Evolutionary conservation across 2,329 filamentous ascomycete genomes (phyloP).

Genomic region (Parascedosporium putredinis): DNA sequence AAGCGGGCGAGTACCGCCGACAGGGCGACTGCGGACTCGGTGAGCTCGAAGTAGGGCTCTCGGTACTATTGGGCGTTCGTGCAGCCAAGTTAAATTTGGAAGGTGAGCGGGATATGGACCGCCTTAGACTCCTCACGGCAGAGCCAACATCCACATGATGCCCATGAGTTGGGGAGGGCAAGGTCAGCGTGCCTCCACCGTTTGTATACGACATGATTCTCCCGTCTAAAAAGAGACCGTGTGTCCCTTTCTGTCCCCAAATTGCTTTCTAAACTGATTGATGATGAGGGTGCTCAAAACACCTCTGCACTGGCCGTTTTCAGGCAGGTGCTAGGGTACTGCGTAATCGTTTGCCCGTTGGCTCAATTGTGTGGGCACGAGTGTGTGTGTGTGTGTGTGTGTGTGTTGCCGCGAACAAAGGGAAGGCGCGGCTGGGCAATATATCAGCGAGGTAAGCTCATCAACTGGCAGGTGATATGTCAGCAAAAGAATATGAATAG

Average conservation of each 20-base stretch:
- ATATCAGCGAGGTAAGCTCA: too few species aligned
- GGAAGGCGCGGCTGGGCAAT: too few species aligned
- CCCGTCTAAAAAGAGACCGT: neutral
- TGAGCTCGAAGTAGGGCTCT: conserved; percentile 45
- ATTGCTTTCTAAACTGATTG: neutral
- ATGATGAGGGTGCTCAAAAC: neutral
- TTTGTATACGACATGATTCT: conserved; percentile 49
- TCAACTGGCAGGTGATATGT: too few species aligned
- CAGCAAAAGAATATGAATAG: too few species aligned
- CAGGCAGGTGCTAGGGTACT: neutral
- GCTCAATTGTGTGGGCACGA: too few species aligned
- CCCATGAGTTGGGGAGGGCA: conserved; percentile 75
- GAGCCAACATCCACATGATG: conserved; percentile 76
- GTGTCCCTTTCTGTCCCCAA: neutral
- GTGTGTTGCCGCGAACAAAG: too few species aligned
- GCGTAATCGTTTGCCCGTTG: too few species aligned
- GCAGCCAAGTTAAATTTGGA: conserved; percentile 55
- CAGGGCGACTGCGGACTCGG: conserved; percentile 42
- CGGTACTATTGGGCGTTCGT: conserved; percentile 3
- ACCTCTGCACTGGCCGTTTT: neutral
- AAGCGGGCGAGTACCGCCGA: conserved; percentile 25
- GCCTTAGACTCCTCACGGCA: conserved; percentile 71
- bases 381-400: too few species aligned
- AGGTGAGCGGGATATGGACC: conserved; percentile 86
- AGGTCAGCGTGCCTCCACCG: conserved; percentile 63